Percentiles rank a stretch among this genome's conserved stretches.
Evolutionary conservation across 2,329 filamentous ascomycete genomes (phyloP).

Genomic region (Blastomyces gilchristii): DNA sequence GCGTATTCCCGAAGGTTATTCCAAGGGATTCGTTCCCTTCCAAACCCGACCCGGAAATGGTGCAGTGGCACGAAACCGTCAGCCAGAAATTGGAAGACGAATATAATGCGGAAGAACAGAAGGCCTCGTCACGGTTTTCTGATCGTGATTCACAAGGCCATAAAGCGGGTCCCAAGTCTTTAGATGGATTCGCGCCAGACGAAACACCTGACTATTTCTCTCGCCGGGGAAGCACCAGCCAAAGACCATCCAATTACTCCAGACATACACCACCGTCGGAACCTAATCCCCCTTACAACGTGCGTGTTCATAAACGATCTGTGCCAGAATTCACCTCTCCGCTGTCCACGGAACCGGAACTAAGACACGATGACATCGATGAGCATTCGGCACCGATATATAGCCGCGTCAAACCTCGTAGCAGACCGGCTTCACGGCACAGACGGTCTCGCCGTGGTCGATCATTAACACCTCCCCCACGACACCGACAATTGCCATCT

Average conservation of each 20-base stretch:
- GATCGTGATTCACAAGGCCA: conserved; percentile 22
- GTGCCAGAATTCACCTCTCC: conserved; percentile 15
- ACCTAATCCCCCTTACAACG: conserved; percentile 16
- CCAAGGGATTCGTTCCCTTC: conserved; percentile 63
- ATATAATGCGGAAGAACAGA: conserved; percentile 33
- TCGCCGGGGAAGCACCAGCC: neutral
- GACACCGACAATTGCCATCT: neutral
- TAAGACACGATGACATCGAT: conserved; percentile 9
- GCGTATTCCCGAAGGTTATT: conserved; percentile 48
- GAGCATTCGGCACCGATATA: neutral
- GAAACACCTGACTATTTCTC: conserved; percentile 5
- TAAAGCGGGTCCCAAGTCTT: conserved; percentile 22
- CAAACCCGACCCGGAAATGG: conserved; percentile 66
- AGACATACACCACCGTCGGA: conserved; percentile 10
- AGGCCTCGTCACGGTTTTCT: conserved; percentile 22
- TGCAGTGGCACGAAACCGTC: conserved; percentile 74
- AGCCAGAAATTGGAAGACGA: conserved; percentile 59
- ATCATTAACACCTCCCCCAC: conserved; percentile 3
- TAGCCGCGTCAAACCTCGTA: neutral
- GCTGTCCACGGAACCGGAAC: conserved; percentile 17
- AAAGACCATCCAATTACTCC: neutral
- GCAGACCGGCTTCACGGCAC: neutral
- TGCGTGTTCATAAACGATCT: conserved; percentile 3
- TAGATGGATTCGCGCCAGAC: neutral
- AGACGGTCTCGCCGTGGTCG: neutral